Evolutionary conservation across 495 filamentous ascomycete genomes (phyloP).

Genomic region (Venustampulla echinocandica): DNA sequence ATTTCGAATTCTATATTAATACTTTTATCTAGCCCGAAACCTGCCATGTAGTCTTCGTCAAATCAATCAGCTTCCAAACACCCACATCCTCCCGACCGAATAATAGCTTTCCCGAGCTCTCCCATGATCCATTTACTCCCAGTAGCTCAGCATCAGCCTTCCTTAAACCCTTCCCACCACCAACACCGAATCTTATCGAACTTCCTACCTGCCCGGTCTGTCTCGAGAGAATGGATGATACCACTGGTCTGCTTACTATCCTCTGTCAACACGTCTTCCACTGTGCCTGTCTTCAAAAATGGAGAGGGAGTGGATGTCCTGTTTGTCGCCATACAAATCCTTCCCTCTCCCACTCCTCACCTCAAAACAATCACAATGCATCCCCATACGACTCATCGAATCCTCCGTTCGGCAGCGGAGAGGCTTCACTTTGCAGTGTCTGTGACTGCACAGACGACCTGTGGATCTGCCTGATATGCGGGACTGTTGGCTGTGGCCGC

Average conservation of each 20-base stretch:
- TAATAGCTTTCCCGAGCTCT: conserved; percentile 48
- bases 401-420: conserved; percentile 37
- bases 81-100: conserved; percentile 30
- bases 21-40: conserved; percentile 64
- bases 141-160: conserved; percentile 40
- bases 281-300: conserved; percentile 92
- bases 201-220: conserved; percentile 95
- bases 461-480: conserved; percentile 93
- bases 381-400: conserved; percentile 25
- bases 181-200: conserved; percentile 82
- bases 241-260: conserved; percentile 87
- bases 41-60: conserved; percentile 93
- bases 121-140: conserved; percentile 58
- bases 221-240: conserved; percentile 97
- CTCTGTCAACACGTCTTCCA: conserved; percentile 98
- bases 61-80: conserved; percentile 63
- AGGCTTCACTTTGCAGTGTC: conserved; percentile 47
- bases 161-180: conserved; percentile 80
- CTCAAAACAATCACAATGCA: conserved; percentile 13
- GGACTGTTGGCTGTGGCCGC: conserved; percentile 83
- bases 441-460: conserved; percentile 74
- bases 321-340: conserved; percentile 57
- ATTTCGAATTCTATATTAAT: background rate
- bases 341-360: conserved; percentile 17
- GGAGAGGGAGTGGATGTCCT: conserved; percentile 88